Conservation (phyloP, 2,329 filamentous ascomycete species). For the Penicillium sp. region DNA sequence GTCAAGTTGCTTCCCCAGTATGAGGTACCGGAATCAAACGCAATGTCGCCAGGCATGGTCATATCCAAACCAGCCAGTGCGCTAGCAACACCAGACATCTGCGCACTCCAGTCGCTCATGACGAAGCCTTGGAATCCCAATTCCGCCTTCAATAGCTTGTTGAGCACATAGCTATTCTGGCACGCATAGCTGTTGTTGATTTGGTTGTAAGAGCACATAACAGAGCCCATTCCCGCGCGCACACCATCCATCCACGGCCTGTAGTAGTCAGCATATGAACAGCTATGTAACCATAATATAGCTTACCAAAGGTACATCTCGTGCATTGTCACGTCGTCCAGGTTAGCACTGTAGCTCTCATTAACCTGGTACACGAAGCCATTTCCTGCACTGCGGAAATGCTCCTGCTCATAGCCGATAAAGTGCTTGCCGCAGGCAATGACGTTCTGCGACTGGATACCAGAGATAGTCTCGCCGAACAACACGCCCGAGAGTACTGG, state of each 20-base stretch:
- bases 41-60: constrained; percentile 19
- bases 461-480: constrained; percentile 47
- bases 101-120: constrained; percentile 46
- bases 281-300: background rate
- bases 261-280: constrained; percentile 65
- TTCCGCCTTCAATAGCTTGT: constrained; percentile 50
- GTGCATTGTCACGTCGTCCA: background rate
- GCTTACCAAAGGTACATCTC: background rate
- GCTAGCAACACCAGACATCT: constrained; percentile 45
- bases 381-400: background rate
- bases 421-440: constrained; percentile 1
- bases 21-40: constrained; percentile 34
- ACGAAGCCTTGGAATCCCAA: constrained; percentile 52
- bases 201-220: constrained; percentile 48
- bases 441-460: constrained; percentile 25
- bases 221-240: constrained; percentile 59
- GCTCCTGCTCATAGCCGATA: background rate
- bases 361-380: background rate
- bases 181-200: constrained; percentile 50
- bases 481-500: constrained; percentile 44
- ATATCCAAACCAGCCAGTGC: constrained; percentile 48
- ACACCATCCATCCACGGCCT: constrained; percentile 76
- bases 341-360: background rate
- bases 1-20: constrained; percentile 19
- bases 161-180: constrained; percentile 30